Evolutionary conservation across 2,329 filamentous ascomycete species (phyloP), one percentile per base, ranked within the genome.

Genomic region (Westerdykella sp.): DNA sequence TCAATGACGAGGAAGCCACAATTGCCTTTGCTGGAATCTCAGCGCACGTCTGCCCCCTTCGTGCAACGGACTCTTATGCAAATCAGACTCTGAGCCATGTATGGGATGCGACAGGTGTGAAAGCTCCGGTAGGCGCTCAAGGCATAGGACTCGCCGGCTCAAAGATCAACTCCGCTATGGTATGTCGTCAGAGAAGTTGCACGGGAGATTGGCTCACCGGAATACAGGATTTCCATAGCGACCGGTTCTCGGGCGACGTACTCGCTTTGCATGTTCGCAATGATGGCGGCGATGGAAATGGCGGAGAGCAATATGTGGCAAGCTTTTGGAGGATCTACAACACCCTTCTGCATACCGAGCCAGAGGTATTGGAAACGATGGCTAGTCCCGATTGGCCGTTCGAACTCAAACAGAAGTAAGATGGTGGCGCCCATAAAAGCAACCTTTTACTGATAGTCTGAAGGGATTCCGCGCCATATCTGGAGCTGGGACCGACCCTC

Each of bases 261-360:
- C 48, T 67, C 6, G 60, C 64, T 32, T 51, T 67, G 13, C 57
- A 66, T 46, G 59, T 67, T 6, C 48, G 61, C 7, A 55, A 65
- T 22, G 60, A 65, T 36, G 64, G 64, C 15, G 59, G 60, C 11
- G 41, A 43, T 31, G 53, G 44, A 9, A 51, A 43, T 22, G 64
- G 64, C 28, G 64, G 64, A 6, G 57, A 63, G 41, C 64, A 67
- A 37, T 60, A 52, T 37, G 30, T 66, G 31, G 55, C 53, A 15
- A 63, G 59, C 40, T 65, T 65, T 37, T 59, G 56, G 49, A 54
- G 37, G 16, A 63, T 67, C n/a, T 67, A 66, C 47, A 67, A 67
- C 43, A 57, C 63, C 43, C 52, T 67, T 6, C 44, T 66, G 9
- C 45, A 53, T 36, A 54, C 47, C 14, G 59, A 65, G 12, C 62